Conservation (phyloP, 768 basidiomycete genomes). For the Saitozyma sp. region DNA sequence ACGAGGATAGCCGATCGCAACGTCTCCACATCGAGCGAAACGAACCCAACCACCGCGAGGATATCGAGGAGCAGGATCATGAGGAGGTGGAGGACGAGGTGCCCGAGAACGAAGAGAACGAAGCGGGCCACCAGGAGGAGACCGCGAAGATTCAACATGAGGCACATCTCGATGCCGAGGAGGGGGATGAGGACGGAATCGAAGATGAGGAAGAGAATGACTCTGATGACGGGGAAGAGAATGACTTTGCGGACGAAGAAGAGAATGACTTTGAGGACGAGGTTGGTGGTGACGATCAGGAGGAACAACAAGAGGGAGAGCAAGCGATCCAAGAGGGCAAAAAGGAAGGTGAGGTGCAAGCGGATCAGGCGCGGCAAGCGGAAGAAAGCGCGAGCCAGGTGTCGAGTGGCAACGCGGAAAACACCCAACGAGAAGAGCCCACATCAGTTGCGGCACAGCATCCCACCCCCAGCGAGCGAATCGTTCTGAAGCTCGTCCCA, state of each 20-base stretch:
- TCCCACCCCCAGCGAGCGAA: background rate
- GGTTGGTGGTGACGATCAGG: background rate
- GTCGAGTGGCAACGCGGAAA: too few relatives aligned
- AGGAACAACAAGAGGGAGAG: background rate
- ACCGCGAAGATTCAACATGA: background rate
- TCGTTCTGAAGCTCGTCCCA: slow-evolving; percentile 9
- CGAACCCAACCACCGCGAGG: background rate
- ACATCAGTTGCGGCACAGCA: background rate
- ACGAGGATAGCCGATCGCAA: too few relatives aligned
- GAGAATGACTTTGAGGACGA: slow-evolving; percentile 4
- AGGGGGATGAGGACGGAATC: background rate
- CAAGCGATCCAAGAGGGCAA: background rate
- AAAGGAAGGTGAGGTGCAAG: too few relatives aligned
- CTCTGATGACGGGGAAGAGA: slow-evolving; percentile 2
- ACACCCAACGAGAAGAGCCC: background rate
- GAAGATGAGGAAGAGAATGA: slow-evolving; percentile 10
- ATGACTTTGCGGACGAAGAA: slow-evolving; percentile 6
- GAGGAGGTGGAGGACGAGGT: background rate
- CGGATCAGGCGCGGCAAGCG: too few relatives aligned
- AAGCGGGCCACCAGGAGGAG: background rate
- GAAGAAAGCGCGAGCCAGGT: too few relatives aligned
- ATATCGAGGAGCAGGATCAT: background rate
- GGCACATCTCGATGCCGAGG: background rate
- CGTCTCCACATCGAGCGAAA: too few relatives aligned
- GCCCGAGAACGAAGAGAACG: background rate